Percentiles rank a stretch among this genome's conserved stretches.
These are phyloP conservation scores for Acidomyces sp. DNA, from an alignment of 495 filamentous ascomycete species.

Conservation along the genomic window DNA sequence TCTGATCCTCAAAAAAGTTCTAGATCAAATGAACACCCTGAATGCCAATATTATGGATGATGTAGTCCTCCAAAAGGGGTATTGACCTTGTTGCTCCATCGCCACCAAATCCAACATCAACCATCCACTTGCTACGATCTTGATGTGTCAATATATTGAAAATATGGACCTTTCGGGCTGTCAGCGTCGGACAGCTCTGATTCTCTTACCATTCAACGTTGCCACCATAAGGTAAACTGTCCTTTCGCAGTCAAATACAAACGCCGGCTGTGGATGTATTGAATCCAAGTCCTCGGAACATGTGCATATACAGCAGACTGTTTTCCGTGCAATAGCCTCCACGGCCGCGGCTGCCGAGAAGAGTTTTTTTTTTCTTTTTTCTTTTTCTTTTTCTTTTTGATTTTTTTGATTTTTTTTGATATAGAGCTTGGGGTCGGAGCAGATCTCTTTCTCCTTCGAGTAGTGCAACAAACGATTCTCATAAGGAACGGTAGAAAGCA, in stretches of 20 bases:
- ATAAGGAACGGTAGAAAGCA: slow-evolving; percentile 36
- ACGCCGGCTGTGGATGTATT: slow-evolving; percentile 20
- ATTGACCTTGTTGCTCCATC: slow-evolving; percentile 46
- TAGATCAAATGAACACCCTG: slow-evolving; percentile 4
- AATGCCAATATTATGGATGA: slow-evolving; percentile 1
- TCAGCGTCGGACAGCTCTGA: no score
- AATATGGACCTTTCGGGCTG: no score
- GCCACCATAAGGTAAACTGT: background rate
- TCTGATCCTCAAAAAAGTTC: slow-evolving; percentile 32
- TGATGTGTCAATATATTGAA: slow-evolving; percentile 50
- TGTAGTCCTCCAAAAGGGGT: slow-evolving; percentile 28
- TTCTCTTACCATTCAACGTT: slow-evolving; percentile 35
- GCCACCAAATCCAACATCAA: slow-evolving; percentile 62
- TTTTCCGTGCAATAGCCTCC: slow-evolving; percentile 72
- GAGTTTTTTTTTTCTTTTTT: slow-evolving; percentile 43
- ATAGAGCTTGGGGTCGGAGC: slow-evolving; percentile 45
- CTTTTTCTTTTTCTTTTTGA: no score
- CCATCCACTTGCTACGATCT: slow-evolving; percentile 34
- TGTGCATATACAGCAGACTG: slow-evolving; percentile 48
- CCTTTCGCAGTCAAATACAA: background rate
- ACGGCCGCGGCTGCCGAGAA: slow-evolving; percentile 37
- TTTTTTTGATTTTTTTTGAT: no score
- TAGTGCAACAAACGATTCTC: slow-evolving; percentile 52
- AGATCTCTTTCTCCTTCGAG: slow-evolving; percentile 36
- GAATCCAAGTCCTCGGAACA: slow-evolving; percentile 51